Percentiles rank a stretch among this genome's conserved stretches.
Conservation (phyloP, 192 early-diverging fungal species). For the Coemansia sp. region DNA sequence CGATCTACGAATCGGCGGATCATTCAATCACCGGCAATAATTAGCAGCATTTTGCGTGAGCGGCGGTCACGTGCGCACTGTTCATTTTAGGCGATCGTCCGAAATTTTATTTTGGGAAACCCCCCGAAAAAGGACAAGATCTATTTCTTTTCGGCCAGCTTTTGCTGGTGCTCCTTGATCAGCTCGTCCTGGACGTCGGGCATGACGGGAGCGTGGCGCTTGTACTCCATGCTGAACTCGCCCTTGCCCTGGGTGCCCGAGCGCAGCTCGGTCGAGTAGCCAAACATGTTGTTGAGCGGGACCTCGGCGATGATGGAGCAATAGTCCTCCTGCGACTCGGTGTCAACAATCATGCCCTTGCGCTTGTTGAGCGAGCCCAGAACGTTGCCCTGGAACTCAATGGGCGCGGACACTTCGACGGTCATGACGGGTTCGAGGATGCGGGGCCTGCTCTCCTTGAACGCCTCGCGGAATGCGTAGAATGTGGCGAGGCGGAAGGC, state of each 20-base stretch:
- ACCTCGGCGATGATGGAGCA: constrained; percentile 84
- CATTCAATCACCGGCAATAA: constrained; percentile 3
- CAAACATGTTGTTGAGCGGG: constrained; percentile 98
- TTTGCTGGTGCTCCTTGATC: constrained; percentile 84
- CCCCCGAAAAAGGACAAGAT: background rate
- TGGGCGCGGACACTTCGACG: constrained; percentile 84
- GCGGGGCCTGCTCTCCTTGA: constrained; percentile 73
- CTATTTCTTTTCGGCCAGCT: constrained; percentile 53
- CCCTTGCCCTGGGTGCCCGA: constrained; percentile 94
- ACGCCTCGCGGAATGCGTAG: constrained; percentile 90
- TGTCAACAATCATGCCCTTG: constrained; percentile 92
- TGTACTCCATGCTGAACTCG: constrained; percentile 98
- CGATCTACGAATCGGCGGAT: constrained; percentile 4
- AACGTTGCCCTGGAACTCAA: constrained; percentile 90
- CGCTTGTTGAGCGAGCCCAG: constrained; percentile 95
- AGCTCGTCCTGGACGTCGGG: constrained; percentile 82
- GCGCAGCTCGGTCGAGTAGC: constrained; percentile 93
- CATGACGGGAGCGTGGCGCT: constrained; percentile 76
- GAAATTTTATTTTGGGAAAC: background rate
- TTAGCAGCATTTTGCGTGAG: background rate
- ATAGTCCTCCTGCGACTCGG: constrained; percentile 91
- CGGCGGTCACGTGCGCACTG: background rate
- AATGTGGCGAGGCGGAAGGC: constrained; percentile 90
- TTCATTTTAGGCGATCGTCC: background rate
- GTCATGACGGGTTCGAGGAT: constrained; percentile 97